Evolutionary conservation across 2,329 filamentous ascomycete genomes (phyloP).

Genomic region (Dryadomyces quercus-mongolicae): DNA sequence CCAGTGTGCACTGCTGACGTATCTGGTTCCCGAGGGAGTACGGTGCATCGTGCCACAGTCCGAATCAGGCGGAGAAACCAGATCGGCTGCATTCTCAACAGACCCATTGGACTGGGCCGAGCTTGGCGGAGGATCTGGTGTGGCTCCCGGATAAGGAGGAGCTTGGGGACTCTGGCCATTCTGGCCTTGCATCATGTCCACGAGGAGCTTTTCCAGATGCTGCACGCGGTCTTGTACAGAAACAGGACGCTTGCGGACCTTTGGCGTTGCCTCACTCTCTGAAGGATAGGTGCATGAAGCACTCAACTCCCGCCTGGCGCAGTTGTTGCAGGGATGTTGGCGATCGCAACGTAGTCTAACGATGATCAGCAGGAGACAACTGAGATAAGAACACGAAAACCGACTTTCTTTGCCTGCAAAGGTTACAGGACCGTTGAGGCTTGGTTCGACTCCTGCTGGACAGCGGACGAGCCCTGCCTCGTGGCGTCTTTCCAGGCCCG

Average conservation of each 20-base stretch:
- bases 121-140: not conserved
- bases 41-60: constrained; percentile 1
- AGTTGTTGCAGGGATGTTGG: constrained; percentile 1
- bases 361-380: no score
- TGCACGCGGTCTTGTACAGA: not conserved
- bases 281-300: not conserved
- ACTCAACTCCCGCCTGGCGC: not conserved
- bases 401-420: constrained; percentile 24
- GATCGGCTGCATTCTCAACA: not conserved
- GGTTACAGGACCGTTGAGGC: constrained; percentile 22
- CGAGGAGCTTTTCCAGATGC: constrained; percentile 1
- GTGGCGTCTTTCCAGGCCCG: constrained; percentile 2
- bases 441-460: constrained; percentile 20
- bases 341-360: constrained; percentile 1
- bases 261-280: not conserved
- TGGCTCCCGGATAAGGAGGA: not conserved
- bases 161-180: not conserved
- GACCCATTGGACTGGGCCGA: no score
- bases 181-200: not conserved
- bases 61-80: not conserved
- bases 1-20: constrained; percentile 4
- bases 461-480: constrained; percentile 2
- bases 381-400: not conserved
- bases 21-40: not conserved
- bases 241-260: not conserved